Percentiles rank a stretch among this genome's conserved stretches.
Conservation (phyloP, 768 basidiomycete genomes). For the Boletus insuetus region DNA sequence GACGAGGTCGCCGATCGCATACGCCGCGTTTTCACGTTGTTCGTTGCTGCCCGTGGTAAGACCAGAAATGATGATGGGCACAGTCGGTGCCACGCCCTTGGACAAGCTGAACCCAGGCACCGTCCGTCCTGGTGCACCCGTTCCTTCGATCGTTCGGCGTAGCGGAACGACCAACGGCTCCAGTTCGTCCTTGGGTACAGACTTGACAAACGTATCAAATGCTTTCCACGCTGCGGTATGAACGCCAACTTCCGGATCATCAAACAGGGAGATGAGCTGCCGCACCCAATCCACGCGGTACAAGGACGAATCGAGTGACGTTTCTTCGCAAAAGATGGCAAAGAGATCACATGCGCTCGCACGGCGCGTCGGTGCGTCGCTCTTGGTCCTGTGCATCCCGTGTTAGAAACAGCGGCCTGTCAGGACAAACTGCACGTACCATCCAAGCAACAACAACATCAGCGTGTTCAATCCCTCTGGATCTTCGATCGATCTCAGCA, state of each 20-base stretch:
- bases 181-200: slow-evolving; percentile 87
- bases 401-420: background rate
- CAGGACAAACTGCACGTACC: slow-evolving; percentile 48
- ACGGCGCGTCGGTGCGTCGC: slow-evolving; percentile 65
- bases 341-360: slow-evolving; percentile 80
- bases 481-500: slow-evolving; percentile 79
- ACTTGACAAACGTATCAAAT: slow-evolving; percentile 85
- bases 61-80: slow-evolving; percentile 88
- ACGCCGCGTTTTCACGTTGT: slow-evolving; percentile 91
- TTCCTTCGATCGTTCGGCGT: slow-evolving; percentile 81
- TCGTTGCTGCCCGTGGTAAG: slow-evolving; percentile 94
- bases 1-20: slow-evolving; percentile 94
- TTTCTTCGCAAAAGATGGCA: slow-evolving; percentile 77
- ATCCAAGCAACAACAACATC: slow-evolving; percentile 86
- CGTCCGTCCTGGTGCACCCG: slow-evolving; percentile 68
- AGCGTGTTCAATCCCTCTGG: slow-evolving; percentile 85
- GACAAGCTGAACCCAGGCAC: slow-evolving; percentile 86
- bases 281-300: slow-evolving; percentile 96
- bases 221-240: slow-evolving; percentile 82
- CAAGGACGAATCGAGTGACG: slow-evolving; percentile 74
- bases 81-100: slow-evolving; percentile 80
- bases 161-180: slow-evolving; percentile 89
- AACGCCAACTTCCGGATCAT: slow-evolving; percentile 72
- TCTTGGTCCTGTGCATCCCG: slow-evolving; percentile 63
- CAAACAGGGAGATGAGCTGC: slow-evolving; percentile 78